Base-by-base conservation (phyloP, 2,329 filamentous ascomycete species). In the Beauveria varroae region DNA sequence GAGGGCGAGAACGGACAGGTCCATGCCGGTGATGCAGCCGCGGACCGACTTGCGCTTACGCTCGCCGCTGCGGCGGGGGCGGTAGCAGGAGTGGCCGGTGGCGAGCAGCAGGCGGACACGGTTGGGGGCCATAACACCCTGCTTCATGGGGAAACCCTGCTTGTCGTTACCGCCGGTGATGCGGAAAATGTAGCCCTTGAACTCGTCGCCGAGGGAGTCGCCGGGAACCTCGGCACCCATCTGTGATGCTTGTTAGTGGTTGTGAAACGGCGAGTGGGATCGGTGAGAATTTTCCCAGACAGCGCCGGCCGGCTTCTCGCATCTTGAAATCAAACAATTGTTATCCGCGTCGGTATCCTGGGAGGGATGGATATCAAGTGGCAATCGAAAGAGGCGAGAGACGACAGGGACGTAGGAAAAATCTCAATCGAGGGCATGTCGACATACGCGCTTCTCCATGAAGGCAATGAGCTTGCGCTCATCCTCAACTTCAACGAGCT, bases 91-190 rank as follows among this genome's bases (percentile, higher is more conserved):
- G 90, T 98, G 95, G 79, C 95, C 95, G 62, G 96, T 92, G 77
- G 89, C 78, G 76, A 99, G 91, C 75, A 99, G 90, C 71, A 99
- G 92, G 72, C 91, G 89, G 82, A 97, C 95, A 95, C 95, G 95
- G 79, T 91, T 95, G 74, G 95, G 93, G 81, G 96, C 90, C 86
- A 99, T 93, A 79, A 96, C 90, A 86, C 95, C 95, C 89, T 99
- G 96, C 92, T 99, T 99, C 95, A 99, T 99, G 73, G 95, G 95
- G 88, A 99, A 99, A 85, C 95, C 95, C 86, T 99, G 96, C 91
- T 99, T 99, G 90, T 99, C 95, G 90, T 99, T 99, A 78, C 96
- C 95, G 76, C 95, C 96, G 74, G 95, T 99, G 85, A 99, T 98
- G 79, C 87, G 89, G 89, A 99, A 92, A 84, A 99, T 88, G 86